These are phyloP conservation scores for Neofusicoccum kwambonambiense DNA, from an alignment of 2,329 filamentous ascomycete species.

Conservation along the genomic window DNA sequence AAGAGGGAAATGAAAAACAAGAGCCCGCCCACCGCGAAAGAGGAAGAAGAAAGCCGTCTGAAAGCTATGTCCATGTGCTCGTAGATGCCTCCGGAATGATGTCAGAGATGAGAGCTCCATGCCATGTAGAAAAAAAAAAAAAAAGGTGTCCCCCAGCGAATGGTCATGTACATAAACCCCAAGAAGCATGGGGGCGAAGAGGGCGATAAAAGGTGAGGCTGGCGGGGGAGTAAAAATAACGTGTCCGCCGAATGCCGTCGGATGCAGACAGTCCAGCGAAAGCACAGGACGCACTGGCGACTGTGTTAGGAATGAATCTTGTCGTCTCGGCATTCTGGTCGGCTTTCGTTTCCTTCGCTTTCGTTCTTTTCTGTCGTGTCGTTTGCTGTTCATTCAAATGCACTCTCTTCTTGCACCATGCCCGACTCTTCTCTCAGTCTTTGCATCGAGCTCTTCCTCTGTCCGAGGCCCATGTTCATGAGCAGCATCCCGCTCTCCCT, in stretches of 20 bases:
- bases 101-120: neutral
- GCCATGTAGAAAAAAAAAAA: neutral
- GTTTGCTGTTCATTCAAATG: constrained; percentile 9
- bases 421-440: constrained; percentile 31
- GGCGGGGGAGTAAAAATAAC: neutral
- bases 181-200: neutral
- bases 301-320: neutral
- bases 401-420: constrained; percentile 25
- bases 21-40: neutral
- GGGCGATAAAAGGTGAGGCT: neutral
- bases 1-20: neutral
- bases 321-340: neutral
- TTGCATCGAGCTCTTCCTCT: constrained; percentile 38
- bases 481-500: constrained; percentile 41
- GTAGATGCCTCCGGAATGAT: neutral
- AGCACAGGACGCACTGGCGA: neutral
- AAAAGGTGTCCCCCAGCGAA: neutral
- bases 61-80: constrained; percentile 5
- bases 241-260: neutral
- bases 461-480: constrained; percentile 36
- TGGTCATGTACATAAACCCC: constrained; percentile 1
- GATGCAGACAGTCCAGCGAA: neutral
- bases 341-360: neutral
- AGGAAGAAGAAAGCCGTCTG: neutral
- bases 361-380: neutral